Conservation (phyloP, 495 filamentous ascomycete genomes). For the Podospora appendiculata region DNA sequence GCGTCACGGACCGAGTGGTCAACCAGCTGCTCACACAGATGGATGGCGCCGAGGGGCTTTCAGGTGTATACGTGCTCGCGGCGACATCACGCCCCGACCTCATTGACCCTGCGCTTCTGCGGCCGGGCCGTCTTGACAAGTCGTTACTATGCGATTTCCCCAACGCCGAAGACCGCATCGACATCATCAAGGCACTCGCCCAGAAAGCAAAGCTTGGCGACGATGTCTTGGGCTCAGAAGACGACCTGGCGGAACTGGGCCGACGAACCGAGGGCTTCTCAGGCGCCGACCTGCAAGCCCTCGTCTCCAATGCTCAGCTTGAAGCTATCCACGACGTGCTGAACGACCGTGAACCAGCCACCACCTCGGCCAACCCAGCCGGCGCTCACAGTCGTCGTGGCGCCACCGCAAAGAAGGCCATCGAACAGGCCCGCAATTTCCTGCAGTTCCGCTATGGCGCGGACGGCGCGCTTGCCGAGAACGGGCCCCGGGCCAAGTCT, state of each 20-base stretch:
- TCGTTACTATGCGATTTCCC: slow-evolving; percentile 85
- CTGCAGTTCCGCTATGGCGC: slow-evolving; percentile 77
- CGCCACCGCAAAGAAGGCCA: slow-evolving; percentile 27
- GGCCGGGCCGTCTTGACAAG: slow-evolving; percentile 89
- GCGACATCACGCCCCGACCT: slow-evolving; percentile 87
- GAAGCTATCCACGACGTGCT: slow-evolving; percentile 94
- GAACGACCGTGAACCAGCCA: slow-evolving; percentile 46
- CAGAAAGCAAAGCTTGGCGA: slow-evolving; percentile 65
- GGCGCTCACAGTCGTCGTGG: slow-evolving; percentile 14
- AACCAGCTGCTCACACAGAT: slow-evolving; percentile 98
- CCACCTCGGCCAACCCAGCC: neutral
- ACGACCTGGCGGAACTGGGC: slow-evolving; percentile 60
- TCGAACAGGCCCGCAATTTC: slow-evolving; percentile 44
- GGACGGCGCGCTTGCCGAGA: slow-evolving; percentile 38
- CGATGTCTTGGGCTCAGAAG: slow-evolving; percentile 45
- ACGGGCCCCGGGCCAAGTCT: slow-evolving; percentile 24
- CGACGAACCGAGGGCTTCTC: slow-evolving; percentile 80
- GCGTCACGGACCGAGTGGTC: slow-evolving; percentile 96
- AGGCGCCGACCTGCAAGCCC: slow-evolving; percentile 88
- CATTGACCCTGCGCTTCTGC: slow-evolving; percentile 85
- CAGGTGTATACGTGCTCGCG: slow-evolving; percentile 91
- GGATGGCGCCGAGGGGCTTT: slow-evolving; percentile 94
- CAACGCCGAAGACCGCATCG: slow-evolving; percentile 63
- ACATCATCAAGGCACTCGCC: slow-evolving; percentile 77
- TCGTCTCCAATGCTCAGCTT: slow-evolving; percentile 92